Percentiles rank a stretch among this genome's conserved stretches.
These are phyloP conservation scores for Blechomonas ayalai DNA, from an alignment of 208 protist genomes.

Conservation along the genomic window DNA sequence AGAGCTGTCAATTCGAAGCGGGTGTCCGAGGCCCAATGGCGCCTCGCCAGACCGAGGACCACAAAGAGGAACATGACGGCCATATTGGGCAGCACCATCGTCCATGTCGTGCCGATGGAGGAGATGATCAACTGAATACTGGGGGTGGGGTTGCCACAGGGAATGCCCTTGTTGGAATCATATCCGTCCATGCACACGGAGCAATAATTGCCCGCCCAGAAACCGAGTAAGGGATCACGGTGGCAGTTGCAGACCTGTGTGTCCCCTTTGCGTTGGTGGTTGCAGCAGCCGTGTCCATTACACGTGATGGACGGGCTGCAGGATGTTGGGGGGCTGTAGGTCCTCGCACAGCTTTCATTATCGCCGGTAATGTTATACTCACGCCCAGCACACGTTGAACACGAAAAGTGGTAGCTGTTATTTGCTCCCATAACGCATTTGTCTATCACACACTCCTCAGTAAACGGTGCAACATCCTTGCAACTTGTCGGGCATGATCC, in stretches of 20 bases:
- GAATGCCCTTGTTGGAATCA: slow-evolving; percentile 4
- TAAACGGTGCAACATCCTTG: slow-evolving; percentile 10
- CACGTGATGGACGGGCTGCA: slow-evolving; percentile 29
- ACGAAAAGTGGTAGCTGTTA: slow-evolving; percentile 30
- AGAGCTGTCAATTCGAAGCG: slow-evolving; percentile 53
- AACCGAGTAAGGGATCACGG: slow-evolving; percentile 22
- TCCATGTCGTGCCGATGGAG: slow-evolving; percentile 67
- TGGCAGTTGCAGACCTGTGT: slow-evolving; percentile 32
- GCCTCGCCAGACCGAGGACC: slow-evolving; percentile 41
- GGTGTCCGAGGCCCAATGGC: slow-evolving; percentile 54
- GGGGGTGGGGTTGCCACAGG: slow-evolving; percentile 13
- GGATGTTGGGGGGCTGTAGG: slow-evolving; percentile 8
- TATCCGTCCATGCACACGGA: slow-evolving; percentile 26
- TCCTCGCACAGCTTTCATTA: slow-evolving; percentile 4
- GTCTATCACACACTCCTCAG: slow-evolving; percentile 19
- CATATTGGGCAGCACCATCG: slow-evolving; percentile 78
- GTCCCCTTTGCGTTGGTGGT: not conserved
- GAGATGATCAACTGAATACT: slow-evolving; percentile 42
- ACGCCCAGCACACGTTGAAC: slow-evolving; percentile 46
- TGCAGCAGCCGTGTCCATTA: slow-evolving; percentile 58
- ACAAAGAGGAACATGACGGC: slow-evolving; percentile 63
- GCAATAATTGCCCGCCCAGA: slow-evolving; percentile 30
- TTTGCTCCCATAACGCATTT: not conserved
- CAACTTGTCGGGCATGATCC: slow-evolving; percentile 36
- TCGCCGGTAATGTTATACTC: slow-evolving; percentile 31